Conservation (phyloP, 352 stramenopile genomes). For the Phytophthora aleatoria region DNA sequence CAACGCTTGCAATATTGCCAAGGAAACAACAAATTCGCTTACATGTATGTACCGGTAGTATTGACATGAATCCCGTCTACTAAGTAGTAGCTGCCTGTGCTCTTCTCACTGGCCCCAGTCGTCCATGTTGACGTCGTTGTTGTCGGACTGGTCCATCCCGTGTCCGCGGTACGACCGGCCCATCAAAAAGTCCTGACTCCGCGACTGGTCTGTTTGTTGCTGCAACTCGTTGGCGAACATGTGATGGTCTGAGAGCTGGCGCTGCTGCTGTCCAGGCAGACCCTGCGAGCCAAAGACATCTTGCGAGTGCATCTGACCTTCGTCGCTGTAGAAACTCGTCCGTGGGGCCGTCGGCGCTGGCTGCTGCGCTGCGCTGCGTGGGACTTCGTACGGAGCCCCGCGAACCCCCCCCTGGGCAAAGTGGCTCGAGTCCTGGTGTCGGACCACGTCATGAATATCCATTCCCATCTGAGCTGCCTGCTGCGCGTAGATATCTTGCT, state of each 20-base stretch:
- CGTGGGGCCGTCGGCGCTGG: slow-evolving; percentile 37
- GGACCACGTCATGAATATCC: slow-evolving; percentile 61
- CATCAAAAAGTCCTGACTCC: slow-evolving; percentile 60
- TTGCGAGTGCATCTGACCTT: slow-evolving; percentile 53
- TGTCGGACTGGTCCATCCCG: slow-evolving; percentile 55
- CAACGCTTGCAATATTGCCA: no score
- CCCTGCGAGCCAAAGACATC: slow-evolving; percentile 54
- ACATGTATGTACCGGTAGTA: slow-evolving; percentile 12
- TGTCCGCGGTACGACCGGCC: slow-evolving; percentile 51
- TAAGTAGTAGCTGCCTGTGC: no score
- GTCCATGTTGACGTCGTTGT: slow-evolving; percentile 62
- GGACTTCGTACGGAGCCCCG: slow-evolving; percentile 32
- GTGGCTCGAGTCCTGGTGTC: slow-evolving; percentile 47
- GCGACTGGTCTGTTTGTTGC: slow-evolving; percentile 44
- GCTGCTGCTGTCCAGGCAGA: slow-evolving; percentile 41
- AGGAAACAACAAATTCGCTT: slow-evolving; percentile 7
- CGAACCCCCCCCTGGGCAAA: slow-evolving; percentile 32
- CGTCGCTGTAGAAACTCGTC: slow-evolving; percentile 51
- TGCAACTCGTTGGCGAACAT: slow-evolving; percentile 48
- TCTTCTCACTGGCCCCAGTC: slow-evolving; percentile 49
- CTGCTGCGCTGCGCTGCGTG: slow-evolving; percentile 28
- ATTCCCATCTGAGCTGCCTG: slow-evolving; percentile 58
- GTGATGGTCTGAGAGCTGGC: slow-evolving; percentile 46
- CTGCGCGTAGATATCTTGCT: slow-evolving; percentile 60
- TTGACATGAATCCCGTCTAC: not conserved